Evolutionary conservation across 2,329 filamentous ascomycete genomes (phyloP).

Genomic region (Arthrocladium fulminans): DNA sequence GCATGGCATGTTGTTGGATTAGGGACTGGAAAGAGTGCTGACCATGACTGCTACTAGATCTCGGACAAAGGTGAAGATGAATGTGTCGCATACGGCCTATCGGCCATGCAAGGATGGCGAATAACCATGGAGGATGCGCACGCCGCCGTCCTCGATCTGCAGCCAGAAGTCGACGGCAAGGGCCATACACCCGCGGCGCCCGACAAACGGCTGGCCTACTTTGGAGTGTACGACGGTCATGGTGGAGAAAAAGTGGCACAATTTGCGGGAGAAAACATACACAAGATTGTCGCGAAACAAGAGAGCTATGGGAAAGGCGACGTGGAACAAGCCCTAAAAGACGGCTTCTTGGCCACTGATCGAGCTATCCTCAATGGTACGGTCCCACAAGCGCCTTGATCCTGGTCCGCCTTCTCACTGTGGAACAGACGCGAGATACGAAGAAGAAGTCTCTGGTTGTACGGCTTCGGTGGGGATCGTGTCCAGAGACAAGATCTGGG

Average conservation of each 20-base stretch:
- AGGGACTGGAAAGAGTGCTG: not conserved
- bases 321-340: constrained; percentile 91
- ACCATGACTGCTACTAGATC: constrained; percentile 46
- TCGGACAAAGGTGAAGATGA: constrained; percentile 90
- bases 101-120: constrained; percentile 99
- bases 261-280: constrained; percentile 85
- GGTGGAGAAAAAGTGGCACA: constrained; percentile 93
- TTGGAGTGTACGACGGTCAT: constrained; percentile 96
- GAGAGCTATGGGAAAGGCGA: constrained; percentile 85
- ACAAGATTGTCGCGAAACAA: constrained; percentile 90
- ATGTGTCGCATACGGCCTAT: constrained; percentile 83
- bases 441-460: constrained; percentile 96
- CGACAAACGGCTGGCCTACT: constrained; percentile 76
- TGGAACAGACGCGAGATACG: constrained; percentile 76
- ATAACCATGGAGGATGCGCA: constrained; percentile 99
- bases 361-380: constrained; percentile 90
- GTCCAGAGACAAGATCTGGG: constrained; percentile 84
- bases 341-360: constrained; percentile 93
- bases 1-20: not conserved
- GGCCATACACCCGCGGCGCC: constrained; percentile 53
- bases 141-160: constrained; percentile 77
- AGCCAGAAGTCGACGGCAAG: constrained; percentile 48
- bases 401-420: constrained; percentile 16
- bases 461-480: constrained; percentile 88
- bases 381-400: constrained; percentile 6